Percentiles rank a stretch among this genome's conserved stretches.
Evolutionary conservation across 2,329 filamentous ascomycete genomes (phyloP).

Genomic region (Fusarium bactridioides): DNA sequence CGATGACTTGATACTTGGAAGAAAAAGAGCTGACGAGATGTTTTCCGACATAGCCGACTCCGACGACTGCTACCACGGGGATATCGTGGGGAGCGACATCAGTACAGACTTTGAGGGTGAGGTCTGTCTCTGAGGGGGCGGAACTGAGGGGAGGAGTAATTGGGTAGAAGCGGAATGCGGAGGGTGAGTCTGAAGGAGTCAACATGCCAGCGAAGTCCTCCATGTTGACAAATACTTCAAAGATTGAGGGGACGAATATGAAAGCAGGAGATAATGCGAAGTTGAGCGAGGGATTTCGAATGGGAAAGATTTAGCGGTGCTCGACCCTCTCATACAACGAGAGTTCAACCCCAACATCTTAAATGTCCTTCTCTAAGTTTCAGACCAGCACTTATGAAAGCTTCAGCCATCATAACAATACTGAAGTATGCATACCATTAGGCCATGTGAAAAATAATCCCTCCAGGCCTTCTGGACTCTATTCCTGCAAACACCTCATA

Average conservation of each 20-base stretch:
- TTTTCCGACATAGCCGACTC: background rate
- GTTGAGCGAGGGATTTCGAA: fast-evolving
- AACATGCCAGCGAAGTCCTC: background rate
- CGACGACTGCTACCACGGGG: background rate
- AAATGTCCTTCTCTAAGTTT: background rate
- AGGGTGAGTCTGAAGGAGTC: background rate
- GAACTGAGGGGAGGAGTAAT: background rate
- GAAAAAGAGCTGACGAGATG: background rate
- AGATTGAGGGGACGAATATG: background rate
- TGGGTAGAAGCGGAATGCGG: background rate
- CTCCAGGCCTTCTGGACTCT: too few relatives aligned
- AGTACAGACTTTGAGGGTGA: background rate
- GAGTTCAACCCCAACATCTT: background rate
- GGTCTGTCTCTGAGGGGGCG: background rate
- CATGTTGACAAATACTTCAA: fast-evolving
- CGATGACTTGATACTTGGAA: background rate
- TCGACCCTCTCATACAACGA: too few relatives aligned
- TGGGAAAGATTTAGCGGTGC: background rate
- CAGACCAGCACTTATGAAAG: background rate
- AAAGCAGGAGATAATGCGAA: fast-evolving
- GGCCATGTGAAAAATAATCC: fast-evolving
- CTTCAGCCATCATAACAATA: background rate
- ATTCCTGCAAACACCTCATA: too few relatives aligned
- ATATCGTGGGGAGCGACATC: background rate
- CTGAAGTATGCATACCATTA: background rate